Evolutionary conservation across 1,284 basidiomycete genomes (phyloP).

Genomic region (Leccinum subspadiceum): DNA sequence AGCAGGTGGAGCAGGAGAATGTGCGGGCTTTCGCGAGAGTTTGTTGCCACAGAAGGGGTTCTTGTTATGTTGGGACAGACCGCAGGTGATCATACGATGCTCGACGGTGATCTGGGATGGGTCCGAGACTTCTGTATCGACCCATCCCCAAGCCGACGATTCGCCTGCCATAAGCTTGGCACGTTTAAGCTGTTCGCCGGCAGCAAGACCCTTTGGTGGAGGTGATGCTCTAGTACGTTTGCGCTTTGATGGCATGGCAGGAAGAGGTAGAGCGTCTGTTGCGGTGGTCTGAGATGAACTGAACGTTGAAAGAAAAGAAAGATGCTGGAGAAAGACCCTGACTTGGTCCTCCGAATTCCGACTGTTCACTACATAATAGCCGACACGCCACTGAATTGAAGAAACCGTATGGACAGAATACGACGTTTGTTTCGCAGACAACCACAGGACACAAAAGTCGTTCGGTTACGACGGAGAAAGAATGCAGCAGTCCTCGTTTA

Average conservation of each 20-base stretch:
- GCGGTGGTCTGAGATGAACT: slow-evolving; percentile 5
- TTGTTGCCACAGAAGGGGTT: slow-evolving; percentile 56
- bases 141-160: slow-evolving; percentile 73
- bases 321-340: slow-evolving; percentile 22
- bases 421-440: slow-evolving; percentile 15
- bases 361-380: slow-evolving; percentile 9
- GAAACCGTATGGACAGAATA: slow-evolving; percentile 22
- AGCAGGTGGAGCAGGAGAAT: slow-evolving; percentile 6
- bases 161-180: slow-evolving; percentile 45
- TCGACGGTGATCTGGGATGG: slow-evolving; percentile 58
- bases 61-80: slow-evolving; percentile 51
- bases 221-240: slow-evolving; percentile 49
- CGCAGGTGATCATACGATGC: slow-evolving; percentile 66
- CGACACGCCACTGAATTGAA: neutral
- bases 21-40: slow-evolving; percentile 35
- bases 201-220: slow-evolving; percentile 48
- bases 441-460: slow-evolving; percentile 14
- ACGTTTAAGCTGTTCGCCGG: slow-evolving; percentile 62
- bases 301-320: slow-evolving; percentile 14
- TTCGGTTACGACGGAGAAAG: slow-evolving; percentile 32
- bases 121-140: slow-evolving; percentile 59
- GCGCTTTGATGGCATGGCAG: slow-evolving; percentile 59
- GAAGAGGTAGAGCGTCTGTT: neutral
- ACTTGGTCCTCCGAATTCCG: slow-evolving; percentile 24
- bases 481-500: slow-evolving; percentile 17